Base-by-base conservation (phyloP, 2,329 filamentous ascomycete genomes). In the Fusarium coicis region DNA sequence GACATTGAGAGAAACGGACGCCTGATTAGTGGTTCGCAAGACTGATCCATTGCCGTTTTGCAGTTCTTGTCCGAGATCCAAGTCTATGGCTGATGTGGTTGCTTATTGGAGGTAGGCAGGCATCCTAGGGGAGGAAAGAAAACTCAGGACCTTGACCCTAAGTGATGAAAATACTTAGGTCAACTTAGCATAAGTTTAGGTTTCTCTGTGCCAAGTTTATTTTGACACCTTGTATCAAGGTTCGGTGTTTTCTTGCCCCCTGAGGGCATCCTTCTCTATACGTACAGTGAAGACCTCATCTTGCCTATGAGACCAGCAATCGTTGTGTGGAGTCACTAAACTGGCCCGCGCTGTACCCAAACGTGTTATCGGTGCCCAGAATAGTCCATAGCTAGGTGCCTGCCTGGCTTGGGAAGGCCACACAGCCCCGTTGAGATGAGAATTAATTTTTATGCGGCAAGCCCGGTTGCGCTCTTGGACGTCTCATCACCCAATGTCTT, bases 381-480 rank as follows among this genome's bases (percentile, higher is more conserved):
- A 73, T 73, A 34, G 32, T n/a, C 46, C 21, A 32, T 49, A 49
- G 46, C 39, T 30, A 26, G 26, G 26, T 26, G 30, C 30, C 30
- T 30, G 66, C 50, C 39, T 30, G 66, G 65, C 68, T 67, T 36
- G 40, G 21, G 36, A 50, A 62, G 36, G 66, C 18, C 50, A 40
- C 60, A 74, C 54, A 57, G 66, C 54, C 63, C 67, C 68, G 53
- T 42, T 16, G 12, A 34, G 42, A 28, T 50, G 52, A 74, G 64
- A 58, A 73, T 67, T 73, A 67, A 71, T 77, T 77, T 77, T 79
- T 77, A 79, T 79, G 77, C 77, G 76, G 75, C 64, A 75, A 77
- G 54, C 75, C 71, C 76, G 74, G 65, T 67, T 64, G 50, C 42
- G 42, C 58, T 63, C 68, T 68, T 50, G 66, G 67, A 70, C 68